Evolutionary conservation across 805 yeast species (phyloP).

Genomic region (Lachancea lanzarotensis): DNA sequence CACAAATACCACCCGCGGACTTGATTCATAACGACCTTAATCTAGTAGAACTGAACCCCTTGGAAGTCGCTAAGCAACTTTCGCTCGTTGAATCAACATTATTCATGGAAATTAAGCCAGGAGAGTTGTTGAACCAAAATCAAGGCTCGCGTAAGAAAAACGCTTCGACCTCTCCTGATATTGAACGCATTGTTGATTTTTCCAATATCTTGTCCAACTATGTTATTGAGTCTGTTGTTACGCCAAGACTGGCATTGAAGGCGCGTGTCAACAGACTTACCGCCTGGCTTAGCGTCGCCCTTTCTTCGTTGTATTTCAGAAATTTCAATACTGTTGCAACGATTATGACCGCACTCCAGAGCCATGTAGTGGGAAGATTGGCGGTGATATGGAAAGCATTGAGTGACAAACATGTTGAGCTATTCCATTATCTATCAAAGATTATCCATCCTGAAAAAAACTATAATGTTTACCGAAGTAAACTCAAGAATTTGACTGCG

Average conservation of each 20-base stretch:
- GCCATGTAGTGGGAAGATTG: slow-evolving; percentile 60
- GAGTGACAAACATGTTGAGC: slow-evolving; percentile 51
- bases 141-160: slow-evolving; percentile 54
- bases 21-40: slow-evolving; percentile 16
- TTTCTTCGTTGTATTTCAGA: slow-evolving; percentile 64
- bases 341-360: slow-evolving; percentile 68
- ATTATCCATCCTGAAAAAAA: slow-evolving; percentile 73
- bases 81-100: slow-evolving; percentile 65
- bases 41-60: slow-evolving; percentile 47
- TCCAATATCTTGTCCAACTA: slow-evolving; percentile 68
- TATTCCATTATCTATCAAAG: slow-evolving; percentile 57
- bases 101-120: slow-evolving; percentile 55
- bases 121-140: slow-evolving; percentile 60
- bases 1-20: slow-evolving; percentile 3
- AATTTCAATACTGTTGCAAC: slow-evolving; percentile 77
- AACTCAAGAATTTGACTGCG: slow-evolving; percentile 43
- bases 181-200: slow-evolving; percentile 53
- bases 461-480: slow-evolving; percentile 59
- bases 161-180: slow-evolving; percentile 55
- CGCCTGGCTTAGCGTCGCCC: slow-evolving; percentile 68
- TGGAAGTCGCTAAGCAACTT: slow-evolving; percentile 71
- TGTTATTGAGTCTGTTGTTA: slow-evolving; percentile 62
- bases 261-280: slow-evolving; percentile 50
- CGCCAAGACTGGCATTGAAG: slow-evolving; percentile 41
- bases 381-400: slow-evolving; percentile 52